Conservation (phyloP, 371 early-diverging fungal genomes). For the Funneliformis caledonium region DNA sequence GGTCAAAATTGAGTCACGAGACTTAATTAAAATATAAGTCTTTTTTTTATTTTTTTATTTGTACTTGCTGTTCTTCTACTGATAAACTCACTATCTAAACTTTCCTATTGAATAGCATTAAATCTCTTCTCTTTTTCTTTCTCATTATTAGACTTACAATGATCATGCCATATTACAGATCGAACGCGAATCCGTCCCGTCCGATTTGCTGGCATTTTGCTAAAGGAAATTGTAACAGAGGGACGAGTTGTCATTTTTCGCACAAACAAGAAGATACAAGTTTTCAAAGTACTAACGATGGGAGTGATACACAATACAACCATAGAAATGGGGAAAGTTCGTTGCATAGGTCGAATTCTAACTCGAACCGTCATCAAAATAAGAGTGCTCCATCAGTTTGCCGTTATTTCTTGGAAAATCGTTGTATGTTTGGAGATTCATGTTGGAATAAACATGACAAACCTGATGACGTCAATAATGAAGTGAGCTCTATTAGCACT, state of each 20-base stretch:
- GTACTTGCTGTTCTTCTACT: too few relatives aligned
- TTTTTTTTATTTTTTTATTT: too few relatives aligned
- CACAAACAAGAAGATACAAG: not conserved
- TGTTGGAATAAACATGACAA: constrained; percentile 22
- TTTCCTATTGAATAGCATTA: too few relatives aligned
- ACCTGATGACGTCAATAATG: not conserved
- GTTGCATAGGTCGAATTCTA: not conserved
- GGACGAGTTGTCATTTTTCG: not conserved
- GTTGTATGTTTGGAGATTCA: constrained; percentile 13
- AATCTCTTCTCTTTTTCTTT: too few relatives aligned
- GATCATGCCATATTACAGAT: not conserved
- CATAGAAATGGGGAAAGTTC: not conserved
- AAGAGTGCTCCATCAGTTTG: not conserved
- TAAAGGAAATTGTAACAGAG: not conserved
- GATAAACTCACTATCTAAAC: too few relatives aligned
- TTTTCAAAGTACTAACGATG: not conserved
- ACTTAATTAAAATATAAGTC: too few relatives aligned
- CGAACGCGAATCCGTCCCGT: not conserved
- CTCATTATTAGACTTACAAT: too few relatives aligned
- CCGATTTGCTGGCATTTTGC: not conserved
- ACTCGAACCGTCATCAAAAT: not conserved
- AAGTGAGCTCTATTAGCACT: not conserved
- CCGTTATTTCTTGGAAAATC: not conserved
- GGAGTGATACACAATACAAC: too few relatives aligned
- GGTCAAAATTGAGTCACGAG: too few relatives aligned